A percentile compares a stretch with the other conserved stretches of the same genome.
These are phyloP conservation scores for Citrus hindsii DNA, from an alignment of 345 rosid genomes.

Conservation along the genomic window DNA sequence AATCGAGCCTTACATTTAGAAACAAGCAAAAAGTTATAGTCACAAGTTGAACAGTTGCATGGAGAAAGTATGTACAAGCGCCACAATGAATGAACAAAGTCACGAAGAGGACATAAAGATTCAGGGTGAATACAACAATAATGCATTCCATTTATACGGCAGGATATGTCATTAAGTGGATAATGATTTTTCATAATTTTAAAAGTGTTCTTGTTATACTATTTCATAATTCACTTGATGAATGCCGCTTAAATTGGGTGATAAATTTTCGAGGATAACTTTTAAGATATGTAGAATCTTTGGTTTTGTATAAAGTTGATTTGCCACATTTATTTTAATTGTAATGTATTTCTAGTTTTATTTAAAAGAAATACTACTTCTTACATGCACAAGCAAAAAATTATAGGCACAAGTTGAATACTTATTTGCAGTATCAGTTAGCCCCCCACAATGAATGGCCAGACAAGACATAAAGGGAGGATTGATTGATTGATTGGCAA, in stretches of 20 bases:
- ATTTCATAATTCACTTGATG: too few species aligned
- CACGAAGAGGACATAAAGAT: neutral
- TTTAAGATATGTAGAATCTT: too few species aligned
- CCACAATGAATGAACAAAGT: neutral
- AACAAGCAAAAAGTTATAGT: neutral
- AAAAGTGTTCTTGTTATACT: too few species aligned
- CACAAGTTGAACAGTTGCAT: neutral
- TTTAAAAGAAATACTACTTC: too few species aligned
- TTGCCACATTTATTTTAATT: too few species aligned
- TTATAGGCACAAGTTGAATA: neutral
- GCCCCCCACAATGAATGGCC: neutral
- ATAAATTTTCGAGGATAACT: too few species aligned
- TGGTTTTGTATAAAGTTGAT: fast-evolving
- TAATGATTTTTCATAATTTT: too few species aligned
- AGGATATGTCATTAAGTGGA: too few species aligned
- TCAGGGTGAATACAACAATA: too few species aligned
- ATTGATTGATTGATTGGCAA: neutral
- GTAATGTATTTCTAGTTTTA: too few species aligned
- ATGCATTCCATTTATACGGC: neutral
- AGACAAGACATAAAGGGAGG: neutral
- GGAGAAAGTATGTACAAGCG: neutral
- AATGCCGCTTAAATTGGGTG: too few species aligned
- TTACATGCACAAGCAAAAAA: neutral
- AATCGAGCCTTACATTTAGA: neutral
- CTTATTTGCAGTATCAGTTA: neutral